These are phyloP conservation scores for Coniferiporia sulphurascens DNA, from an alignment of 1,284 basidiomycete genomes.

Conservation along the genomic window DNA sequence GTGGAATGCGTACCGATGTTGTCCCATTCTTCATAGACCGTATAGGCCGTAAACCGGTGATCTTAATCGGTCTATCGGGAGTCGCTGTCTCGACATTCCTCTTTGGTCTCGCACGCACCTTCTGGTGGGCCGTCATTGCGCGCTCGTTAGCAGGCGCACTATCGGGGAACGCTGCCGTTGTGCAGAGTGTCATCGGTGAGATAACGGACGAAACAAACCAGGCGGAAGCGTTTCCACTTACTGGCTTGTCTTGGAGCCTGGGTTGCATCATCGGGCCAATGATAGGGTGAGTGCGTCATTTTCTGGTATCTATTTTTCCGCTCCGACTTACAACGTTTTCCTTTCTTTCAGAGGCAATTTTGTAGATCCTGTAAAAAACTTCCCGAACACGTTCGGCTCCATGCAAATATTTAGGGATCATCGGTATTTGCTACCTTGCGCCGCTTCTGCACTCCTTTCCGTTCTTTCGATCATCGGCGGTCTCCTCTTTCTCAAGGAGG, in stretches of 20 bases:
- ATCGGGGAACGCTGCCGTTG: slow-evolving; percentile 26
- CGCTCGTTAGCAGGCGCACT: slow-evolving; percentile 26
- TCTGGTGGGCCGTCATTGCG: slow-evolving; percentile 23
- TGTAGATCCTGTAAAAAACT: slow-evolving; percentile 19
- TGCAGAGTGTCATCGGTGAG: slow-evolving; percentile 22
- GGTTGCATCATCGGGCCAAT: slow-evolving; percentile 22
- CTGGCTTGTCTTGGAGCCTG: slow-evolving; percentile 22
- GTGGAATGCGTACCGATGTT: neutral
- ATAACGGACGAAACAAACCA: slow-evolving; percentile 27
- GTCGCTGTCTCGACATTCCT: slow-evolving; percentile 25
- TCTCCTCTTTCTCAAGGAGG: slow-evolving; percentile 20
- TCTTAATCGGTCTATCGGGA: slow-evolving; percentile 28
- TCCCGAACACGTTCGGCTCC: slow-evolving; percentile 19
- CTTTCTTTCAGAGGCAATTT: slow-evolving; percentile 16
- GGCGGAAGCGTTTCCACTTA: slow-evolving; percentile 24
- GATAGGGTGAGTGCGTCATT: slow-evolving; percentile 10
- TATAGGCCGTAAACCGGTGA: slow-evolving; percentile 29
- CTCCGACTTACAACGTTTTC: neutral
- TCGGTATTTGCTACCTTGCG: slow-evolving; percentile 27
- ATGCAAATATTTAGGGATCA: slow-evolving; percentile 23
- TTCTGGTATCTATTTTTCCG: neutral
- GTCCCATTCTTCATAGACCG: slow-evolving; percentile 20
- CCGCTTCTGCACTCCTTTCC: slow-evolving; percentile 19
- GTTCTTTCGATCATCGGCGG: slow-evolving; percentile 18
- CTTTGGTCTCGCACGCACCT: slow-evolving; percentile 28